Base-by-base conservation (phyloP, 2,329 filamentous ascomycete genomes). In the Didymella pinodella region DNA sequence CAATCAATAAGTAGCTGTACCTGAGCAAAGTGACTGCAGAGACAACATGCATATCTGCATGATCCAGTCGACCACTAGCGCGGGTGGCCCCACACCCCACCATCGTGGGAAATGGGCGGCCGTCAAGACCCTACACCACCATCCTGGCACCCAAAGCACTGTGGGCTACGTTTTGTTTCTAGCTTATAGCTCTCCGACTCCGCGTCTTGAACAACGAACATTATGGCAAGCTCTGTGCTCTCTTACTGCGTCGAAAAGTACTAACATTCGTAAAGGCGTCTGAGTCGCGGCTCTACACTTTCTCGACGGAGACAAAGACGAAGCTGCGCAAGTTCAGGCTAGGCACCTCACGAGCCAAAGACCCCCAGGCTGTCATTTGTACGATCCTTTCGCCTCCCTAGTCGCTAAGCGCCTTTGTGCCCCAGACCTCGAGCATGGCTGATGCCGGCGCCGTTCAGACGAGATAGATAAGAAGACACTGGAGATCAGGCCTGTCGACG, bases 311-410 rank as follows among this genome's bases (percentile, higher is more conserved):
- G 80, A 97, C 92, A 45, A 95, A 90, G 80, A 88, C 93, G 66
- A 89, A 93, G 74, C 86, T 99, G 66, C 90, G 92, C 78, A 98
- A 97, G 80, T 99, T 99, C 82, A 91, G 95, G 49, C 85, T 99
- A 28, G 88, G 90, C 26, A 98, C 95, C 2, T 97, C 93, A 32
- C 85, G 95, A 65, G 88, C 92, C 51, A 94, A 90, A 75, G 88
- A 90, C 46, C 90, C 93, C 0, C 92, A 97, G 81, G 95, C 93
- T 61, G 88, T 96, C 63, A 96, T 99, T 69, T 98, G 95, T 98
- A 90, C 79, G 89, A 47, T 55, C 28, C 59, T 62, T 55, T 48
- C 47, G 50, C 41, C 18, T 47, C 20, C 28, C 16, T 59, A 59
- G 47, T 41, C 32, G 45, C 45, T 41, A 56, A 46, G 47, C 45